These are phyloP conservation scores for Melanogaster broomeanus DNA, from an alignment of 768 basidiomycete genomes.

Conservation along the genomic window DNA sequence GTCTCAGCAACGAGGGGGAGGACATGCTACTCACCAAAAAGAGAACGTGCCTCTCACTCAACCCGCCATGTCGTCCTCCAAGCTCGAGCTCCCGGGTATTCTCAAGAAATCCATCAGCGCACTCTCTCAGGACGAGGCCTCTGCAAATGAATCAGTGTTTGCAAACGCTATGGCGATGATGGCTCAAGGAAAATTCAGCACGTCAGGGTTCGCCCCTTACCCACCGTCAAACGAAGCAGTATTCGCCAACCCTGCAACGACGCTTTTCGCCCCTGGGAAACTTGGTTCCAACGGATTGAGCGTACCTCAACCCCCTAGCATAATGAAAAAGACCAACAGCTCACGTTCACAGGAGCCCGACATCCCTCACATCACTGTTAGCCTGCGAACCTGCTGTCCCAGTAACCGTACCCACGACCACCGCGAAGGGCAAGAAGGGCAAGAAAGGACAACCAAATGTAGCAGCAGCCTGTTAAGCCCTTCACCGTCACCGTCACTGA, in stretches of 20 bases:
- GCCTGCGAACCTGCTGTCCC: conserved; percentile 9
- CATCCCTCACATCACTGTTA: conserved; percentile 29
- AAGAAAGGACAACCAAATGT: conserved; percentile 23
- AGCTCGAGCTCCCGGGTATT: conserved; percentile 20
- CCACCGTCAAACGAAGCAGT: conserved; percentile 27
- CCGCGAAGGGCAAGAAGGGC: conserved; percentile 25
- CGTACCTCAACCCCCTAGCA: conserved; percentile 18
- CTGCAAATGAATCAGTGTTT: conserved; percentile 27
- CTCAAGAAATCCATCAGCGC: conserved; percentile 28
- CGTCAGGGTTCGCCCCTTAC: conserved; percentile 11
- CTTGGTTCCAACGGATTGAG: conserved; percentile 4
- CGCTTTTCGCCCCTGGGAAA: conserved; percentile 10
- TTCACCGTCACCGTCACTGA: conserved; percentile 17
- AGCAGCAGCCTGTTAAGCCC: conserved; percentile 11
- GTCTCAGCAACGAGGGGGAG: conserved; percentile 9
- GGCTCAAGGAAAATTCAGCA: conserved; percentile 10
- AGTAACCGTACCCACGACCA: conserved; percentile 9
- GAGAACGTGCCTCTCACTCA: conserved; percentile 23
- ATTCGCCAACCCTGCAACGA: conserved; percentile 23
- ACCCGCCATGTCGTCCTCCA: conserved; percentile 10
- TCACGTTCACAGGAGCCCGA: conserved; percentile 27
- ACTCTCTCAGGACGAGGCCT: conserved; percentile 26
- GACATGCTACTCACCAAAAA: conserved; percentile 25
- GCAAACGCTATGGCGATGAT: conserved; percentile 25
- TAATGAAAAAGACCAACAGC: conserved; percentile 29